These are phyloP conservation scores for Thelonectria olida DNA, from an alignment of 2,329 filamentous ascomycete species.

Conservation along the genomic window DNA sequence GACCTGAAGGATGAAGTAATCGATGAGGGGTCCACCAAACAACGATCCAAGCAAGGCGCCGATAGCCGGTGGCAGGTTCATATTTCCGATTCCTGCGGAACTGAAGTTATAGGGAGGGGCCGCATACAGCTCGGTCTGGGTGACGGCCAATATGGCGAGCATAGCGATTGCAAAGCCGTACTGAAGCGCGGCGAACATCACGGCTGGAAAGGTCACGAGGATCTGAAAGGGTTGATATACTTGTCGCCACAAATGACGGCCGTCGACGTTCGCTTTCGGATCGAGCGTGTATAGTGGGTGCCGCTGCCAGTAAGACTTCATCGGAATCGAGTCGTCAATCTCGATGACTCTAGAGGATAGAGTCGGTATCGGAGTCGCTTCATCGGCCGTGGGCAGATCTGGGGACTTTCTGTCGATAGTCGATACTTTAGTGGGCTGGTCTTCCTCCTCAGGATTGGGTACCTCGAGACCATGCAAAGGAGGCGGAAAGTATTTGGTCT, in stretches of 20 bases:
- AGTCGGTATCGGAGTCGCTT: background rate
- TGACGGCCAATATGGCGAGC: constrained; percentile 30
- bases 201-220: constrained; percentile 7
- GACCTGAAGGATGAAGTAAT: constrained; percentile 26
- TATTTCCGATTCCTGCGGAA: constrained; percentile 25
- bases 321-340: constrained; percentile 7
- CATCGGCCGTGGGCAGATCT: background rate
- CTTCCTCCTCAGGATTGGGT: background rate
- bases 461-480: constrained; percentile 1
- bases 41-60: constrained; percentile 20
- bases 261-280: background rate
- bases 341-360: background rate
- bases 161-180: constrained; percentile 28
- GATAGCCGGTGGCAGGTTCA: constrained; percentile 32
- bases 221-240: constrained; percentile 16
- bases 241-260: background rate
- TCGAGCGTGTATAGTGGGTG: constrained; percentile 14
- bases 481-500: constrained; percentile 14
- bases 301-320: constrained; percentile 13
- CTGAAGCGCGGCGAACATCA: constrained; percentile 20
- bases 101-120: constrained; percentile 28
- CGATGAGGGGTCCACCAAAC: constrained; percentile 21
- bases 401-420: background rate
- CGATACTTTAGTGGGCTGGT: background rate
- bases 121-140: constrained; percentile 11